Evolutionary conservation across 371 early-diverging fungal species (phyloP), one percentile per base, ranked within the genome.

Genomic region (Fennellomyces sp.): DNA sequence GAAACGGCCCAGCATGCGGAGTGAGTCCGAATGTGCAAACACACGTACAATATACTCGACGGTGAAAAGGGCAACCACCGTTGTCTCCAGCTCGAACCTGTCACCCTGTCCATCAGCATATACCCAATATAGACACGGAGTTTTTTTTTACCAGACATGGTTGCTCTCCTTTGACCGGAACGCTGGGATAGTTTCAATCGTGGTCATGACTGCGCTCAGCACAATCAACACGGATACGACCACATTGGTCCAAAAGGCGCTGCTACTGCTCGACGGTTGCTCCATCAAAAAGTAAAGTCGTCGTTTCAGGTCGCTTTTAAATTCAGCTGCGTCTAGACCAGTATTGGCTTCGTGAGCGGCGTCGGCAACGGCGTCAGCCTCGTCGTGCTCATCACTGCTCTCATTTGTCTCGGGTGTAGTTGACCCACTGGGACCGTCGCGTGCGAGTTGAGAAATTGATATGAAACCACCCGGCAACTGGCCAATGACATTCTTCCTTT

Each of bases 141-240:
- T 15, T 26, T 17, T 36, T 17, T 26, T 49, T 68, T 83, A 83
- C 90, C 90, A 88, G n/a, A 88, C 70, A 31, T 70, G 63, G 21
- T 76, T 75, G 27, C 84, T 84, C 47, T 85, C 80, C 2, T 77
- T 74, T 3, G 84, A 83, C 42, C 86, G 84, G 65, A 91, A 88
- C 17, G 90, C 61, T 19, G 94, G 94, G 17, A 94, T 91, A 21
- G 94, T 94, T 76, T 94, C 94, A 31, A 94, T 79, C 8, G 91
- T 92, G 0, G 92, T 88, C 57, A 91, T 84, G n/a, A 91, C 81
- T 7, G 91, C 89, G 68, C 90, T 87, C 33, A 88, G 71, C 2
- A 92, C 83, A 64, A 94, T 94, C 56, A 88, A 70, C 49, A 89
- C 77, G 0, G 91, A 84, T 4, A 94, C 86, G 65, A 90, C 76